These are phyloP conservation scores for Vaccinium corymbosum DNA, from an alignment of 148 eudicot genomes.

Conservation along the genomic window DNA sequence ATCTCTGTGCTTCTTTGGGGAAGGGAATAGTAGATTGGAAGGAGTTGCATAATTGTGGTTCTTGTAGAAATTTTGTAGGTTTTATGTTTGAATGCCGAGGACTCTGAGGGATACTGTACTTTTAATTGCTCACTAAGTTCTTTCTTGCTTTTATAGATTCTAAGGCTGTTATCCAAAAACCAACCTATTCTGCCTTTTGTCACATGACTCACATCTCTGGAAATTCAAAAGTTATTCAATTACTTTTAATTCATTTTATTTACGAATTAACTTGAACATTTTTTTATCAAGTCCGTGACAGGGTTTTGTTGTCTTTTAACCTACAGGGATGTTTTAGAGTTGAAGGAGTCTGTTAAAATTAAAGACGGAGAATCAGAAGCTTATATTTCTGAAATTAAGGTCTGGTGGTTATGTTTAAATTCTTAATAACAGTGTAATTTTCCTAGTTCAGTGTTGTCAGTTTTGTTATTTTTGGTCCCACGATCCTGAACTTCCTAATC, in stretches of 20 bases:
- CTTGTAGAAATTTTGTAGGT: background rate
- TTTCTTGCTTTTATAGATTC: background rate
- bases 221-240: background rate
- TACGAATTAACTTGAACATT: background rate
- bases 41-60: background rate
- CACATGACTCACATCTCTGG: background rate
- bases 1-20: background rate
- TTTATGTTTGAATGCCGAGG: background rate
- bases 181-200: background rate
- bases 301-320: slow-evolving; percentile 10
- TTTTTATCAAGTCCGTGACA: background rate
- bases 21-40: background rate
- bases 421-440: background rate
- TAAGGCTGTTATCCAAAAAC: background rate
- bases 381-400: slow-evolving; percentile 93
- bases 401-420: slow-evolving; percentile 10
- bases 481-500: background rate
- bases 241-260: background rate
- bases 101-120: background rate
- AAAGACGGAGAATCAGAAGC: slow-evolving; percentile 86
- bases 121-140: background rate
- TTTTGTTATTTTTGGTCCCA: background rate
- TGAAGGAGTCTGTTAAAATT: slow-evolving; percentile 75
- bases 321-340: slow-evolving; percentile 71
- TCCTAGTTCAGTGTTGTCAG: background rate